Evolutionary conservation across 768 basidiomycete genomes (phyloP).

Genomic region (Cystobasidium tubakii): DNA sequence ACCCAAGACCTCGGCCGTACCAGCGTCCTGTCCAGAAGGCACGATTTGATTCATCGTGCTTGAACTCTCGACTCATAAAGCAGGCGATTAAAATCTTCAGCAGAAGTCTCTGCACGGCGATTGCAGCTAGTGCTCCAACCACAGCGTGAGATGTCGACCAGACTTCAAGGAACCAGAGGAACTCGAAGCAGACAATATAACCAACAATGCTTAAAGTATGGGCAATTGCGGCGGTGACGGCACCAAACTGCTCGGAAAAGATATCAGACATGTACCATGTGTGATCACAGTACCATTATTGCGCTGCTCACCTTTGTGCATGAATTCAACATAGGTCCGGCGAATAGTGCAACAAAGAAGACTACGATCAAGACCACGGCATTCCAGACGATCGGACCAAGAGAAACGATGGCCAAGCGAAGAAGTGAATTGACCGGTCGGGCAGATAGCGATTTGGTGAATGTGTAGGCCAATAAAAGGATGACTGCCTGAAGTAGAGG

Average conservation of each 20-base stretch:
- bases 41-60: slow-evolving; percentile 96
- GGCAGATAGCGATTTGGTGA: slow-evolving; percentile 54
- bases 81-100: slow-evolving; percentile 91
- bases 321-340: slow-evolving; percentile 74
- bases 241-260: slow-evolving; percentile 64
- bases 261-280: too few species aligned
- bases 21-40: slow-evolving; percentile 96
- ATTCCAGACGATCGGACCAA: slow-evolving; percentile 95
- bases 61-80: slow-evolving; percentile 94
- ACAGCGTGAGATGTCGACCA: slow-evolving; percentile 91
- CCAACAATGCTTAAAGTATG: slow-evolving; percentile 77
- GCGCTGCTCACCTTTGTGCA: slow-evolving; percentile 6
- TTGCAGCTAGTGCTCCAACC: slow-evolving; percentile 82
- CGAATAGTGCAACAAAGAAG: slow-evolving; percentile 84
- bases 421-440: slow-evolving; percentile 73
- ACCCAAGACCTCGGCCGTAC: slow-evolving; percentile 89
- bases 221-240: slow-evolving; percentile 82
- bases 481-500: slow-evolving; percentile 53
- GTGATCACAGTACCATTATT: too few species aligned
- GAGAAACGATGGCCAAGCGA: slow-evolving; percentile 82
- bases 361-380: slow-evolving; percentile 75
- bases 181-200: slow-evolving; percentile 88
- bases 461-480: slow-evolving; percentile 80
- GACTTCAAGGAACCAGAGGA: slow-evolving; percentile 89
- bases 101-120: slow-evolving; percentile 82